Evolutionary conservation across 2,329 filamentous ascomycete species (phyloP), one percentile per base, ranked within the genome.

Genomic region (Venturia pyrina): DNA sequence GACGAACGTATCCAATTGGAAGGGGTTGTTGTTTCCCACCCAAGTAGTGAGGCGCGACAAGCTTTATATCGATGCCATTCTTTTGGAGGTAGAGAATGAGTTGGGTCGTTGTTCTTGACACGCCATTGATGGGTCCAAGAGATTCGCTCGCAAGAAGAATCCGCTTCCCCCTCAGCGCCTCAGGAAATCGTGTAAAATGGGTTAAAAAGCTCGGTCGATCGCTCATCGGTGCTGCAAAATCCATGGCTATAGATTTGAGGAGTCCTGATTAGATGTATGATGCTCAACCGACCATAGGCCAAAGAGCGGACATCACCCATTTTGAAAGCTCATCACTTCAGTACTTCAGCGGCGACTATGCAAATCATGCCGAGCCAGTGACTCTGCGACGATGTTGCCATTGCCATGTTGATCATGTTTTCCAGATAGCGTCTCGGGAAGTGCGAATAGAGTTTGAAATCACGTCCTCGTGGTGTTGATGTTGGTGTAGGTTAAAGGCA

Each of bases 101-200:
- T 79, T 86, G 89, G 70, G 87, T 78, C 0, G 88, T 90, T 5
- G 87, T 90, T 68, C 87, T 81, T 70, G 85, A 88, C 59, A 90
- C 87, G n/a, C 88, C 87, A 71, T 90, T 90, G 72, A 90, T 85
- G 0, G 87, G 87, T 3, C 87, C 87, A 66, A 89, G 87, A 0
- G 87, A 89, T 72, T 90, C 88, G 17, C 87, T 89, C 68, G 87
- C 88, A 8, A 90, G 81, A 8, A 90, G 76, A 68, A 90, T 81
- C 68, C 82, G 83, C 73, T 85, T 87, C 11, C 84, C 85, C 46
- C 78, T 75, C n/a, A 89, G 79, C 10, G 77, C 69, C 21, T 66
- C 69, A 5, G 80, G 80, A 64, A 82, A 82, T n/a, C 15, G 53
- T n/a, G 53, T 34, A 8, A 59, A n/a, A 37, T 59, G 2, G 19